Evolutionary conservation across 2,329 filamentous ascomycete species (phyloP), one percentile per base, ranked within the genome.

Genomic region (Pseudogymnoascus destructans): DNA sequence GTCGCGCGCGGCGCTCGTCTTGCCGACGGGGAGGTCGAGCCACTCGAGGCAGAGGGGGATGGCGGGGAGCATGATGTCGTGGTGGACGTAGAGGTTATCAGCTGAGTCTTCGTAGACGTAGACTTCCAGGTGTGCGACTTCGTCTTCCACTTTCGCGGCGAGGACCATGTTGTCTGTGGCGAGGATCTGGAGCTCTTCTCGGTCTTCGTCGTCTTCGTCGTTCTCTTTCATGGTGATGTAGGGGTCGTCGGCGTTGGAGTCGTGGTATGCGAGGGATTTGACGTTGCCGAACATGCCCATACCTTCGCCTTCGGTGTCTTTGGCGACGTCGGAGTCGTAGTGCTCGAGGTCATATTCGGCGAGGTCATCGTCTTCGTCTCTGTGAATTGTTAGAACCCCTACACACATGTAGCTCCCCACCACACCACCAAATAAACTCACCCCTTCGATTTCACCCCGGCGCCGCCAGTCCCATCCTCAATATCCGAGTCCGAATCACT

Each of bases 51-150:
- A 93, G 5, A 98, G 82, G 9, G 93, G 93, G 68, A 98, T 95
- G 21, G 92, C 92, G 30, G 93, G 93, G 59, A 98, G 80, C 92
- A 98, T 97, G 66, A 98, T 95, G 72, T 98, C 93, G 79, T 98
- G 93, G 75, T 98, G 93, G 21, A 98, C 92, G 71, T 98, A 98
- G 61, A 98, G 84, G 70, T 98, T 98, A 73, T 97, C 93, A 46
- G 85, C 87, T 62, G 83, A 83, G 66, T 97, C 93, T 72, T 98
- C 93, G 73, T 97, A 98, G 25, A 98, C 90, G 68, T 97, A 96
- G 17, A 97, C 87, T 71, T 98, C 93, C 23, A 98, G 78, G 72
- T 97, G 92, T 15, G 93, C 92, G 61, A 98, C 85, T 70, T 98
- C 93, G 66, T 98, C 93, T 73, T 98, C 93, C 57, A 97, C 86